Base-by-base conservation (phyloP, 495 filamentous ascomycete genomes). In the Penicillium malachiteum region DNA sequence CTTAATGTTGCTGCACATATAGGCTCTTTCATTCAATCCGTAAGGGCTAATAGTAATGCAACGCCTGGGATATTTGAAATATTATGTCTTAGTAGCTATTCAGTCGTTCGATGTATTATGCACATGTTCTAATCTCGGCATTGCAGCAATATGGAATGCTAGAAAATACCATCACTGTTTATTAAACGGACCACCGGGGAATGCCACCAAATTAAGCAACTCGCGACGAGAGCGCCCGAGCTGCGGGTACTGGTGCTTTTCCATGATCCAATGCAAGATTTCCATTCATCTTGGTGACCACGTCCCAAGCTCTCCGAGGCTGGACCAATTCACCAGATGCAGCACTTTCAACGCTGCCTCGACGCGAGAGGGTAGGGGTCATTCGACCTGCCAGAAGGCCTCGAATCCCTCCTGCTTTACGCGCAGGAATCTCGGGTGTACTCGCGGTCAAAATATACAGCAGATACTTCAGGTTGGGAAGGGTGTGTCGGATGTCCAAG, bases 401-500 rank as follows among this genome's bases (percentile, higher is more conserved):
- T 47, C 84, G 78, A 4, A 94, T 81, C 1, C 89, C 90, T 7
- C 91, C 90, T 33, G 81, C 81, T 65, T 93, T 95, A 13, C 92
- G 72, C 18, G 83, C 85, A 0, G 90, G 91, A 12, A 95, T 70
- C 58, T 94, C 90, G 13, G 88, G 82, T 40, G 79, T 85, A 1
- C 88, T 88, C 0, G 90, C 88, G 17, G 88, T 90, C 42, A 91
- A 84, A 4, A 96, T 86, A 57, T 90, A 95, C 3, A 96, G 75
- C n/a, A 97, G 71, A 56, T 95, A 96, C 71, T 96, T 96, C 16
- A 97, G 71, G 62, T 98, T 98, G 37, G 91, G 90, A 13, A 97
- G 75, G 3, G 93, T 97, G 55, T 96, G 89, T 0, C 94, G 79
- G 12, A 96, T 88, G 68, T 98, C 94, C 38, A 96, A 78, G 9